Conservation (phyloP, 1,284 basidiomycete species). For the Peniophora sp. region DNA sequence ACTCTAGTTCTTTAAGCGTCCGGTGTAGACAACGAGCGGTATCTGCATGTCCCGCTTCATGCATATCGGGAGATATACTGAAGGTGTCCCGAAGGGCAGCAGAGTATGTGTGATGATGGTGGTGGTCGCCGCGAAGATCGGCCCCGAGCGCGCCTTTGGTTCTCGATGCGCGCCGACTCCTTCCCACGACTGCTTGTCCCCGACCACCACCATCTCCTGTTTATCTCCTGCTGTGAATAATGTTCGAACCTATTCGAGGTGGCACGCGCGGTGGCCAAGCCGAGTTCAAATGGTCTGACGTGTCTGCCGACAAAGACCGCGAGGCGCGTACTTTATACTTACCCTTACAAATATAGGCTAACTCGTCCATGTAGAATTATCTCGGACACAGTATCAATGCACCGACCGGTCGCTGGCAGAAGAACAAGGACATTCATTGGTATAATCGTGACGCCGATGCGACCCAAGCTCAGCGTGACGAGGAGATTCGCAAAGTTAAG, state of each 20-base stretch:
- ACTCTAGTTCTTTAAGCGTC: too few relatives aligned
- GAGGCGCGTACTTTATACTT: constrained; percentile 44
- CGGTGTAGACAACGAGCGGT: too few relatives aligned
- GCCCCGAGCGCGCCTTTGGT: not conserved
- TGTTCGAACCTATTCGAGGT: constrained; percentile 79
- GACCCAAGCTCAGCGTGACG: constrained; percentile 39
- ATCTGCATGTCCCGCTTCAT: too few relatives aligned
- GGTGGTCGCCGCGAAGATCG: not conserved
- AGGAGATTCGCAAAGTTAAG: constrained; percentile 77
- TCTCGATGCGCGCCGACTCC: not conserved
- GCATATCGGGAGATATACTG: too few relatives aligned
- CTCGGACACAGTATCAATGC: constrained; percentile 90
- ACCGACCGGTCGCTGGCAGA: constrained; percentile 90
- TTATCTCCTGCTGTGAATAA: constrained; percentile 16
- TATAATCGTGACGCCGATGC: constrained; percentile 61
- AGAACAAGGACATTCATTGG: constrained; percentile 93
- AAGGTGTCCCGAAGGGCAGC: too few relatives aligned
- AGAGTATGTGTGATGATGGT: not conserved
- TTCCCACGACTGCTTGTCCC: not conserved
- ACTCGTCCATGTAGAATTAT: constrained; percentile 56
- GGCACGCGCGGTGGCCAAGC: constrained; percentile 85
- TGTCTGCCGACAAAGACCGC: constrained; percentile 85
- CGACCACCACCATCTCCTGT: not conserved
- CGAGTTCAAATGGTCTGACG: constrained; percentile 89
- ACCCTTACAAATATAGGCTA: not conserved